Evolutionary conservation across 73 alveolate species (phyloP).

Genomic region (Paramecium biaurelia): DNA sequence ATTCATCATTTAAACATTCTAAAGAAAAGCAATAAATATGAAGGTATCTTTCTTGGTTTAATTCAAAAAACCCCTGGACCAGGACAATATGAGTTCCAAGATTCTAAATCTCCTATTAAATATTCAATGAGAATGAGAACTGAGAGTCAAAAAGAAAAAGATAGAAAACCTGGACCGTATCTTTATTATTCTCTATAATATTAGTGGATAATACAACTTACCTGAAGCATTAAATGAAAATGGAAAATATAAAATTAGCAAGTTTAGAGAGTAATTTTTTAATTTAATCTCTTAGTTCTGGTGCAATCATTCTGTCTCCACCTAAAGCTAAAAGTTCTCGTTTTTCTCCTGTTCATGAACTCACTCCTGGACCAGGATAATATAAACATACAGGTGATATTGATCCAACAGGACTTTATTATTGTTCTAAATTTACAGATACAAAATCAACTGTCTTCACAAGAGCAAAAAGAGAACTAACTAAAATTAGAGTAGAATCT

Average conservation of each 20-base stretch:
- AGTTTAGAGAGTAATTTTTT: constrained; percentile 4
- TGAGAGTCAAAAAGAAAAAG: constrained; percentile 24
- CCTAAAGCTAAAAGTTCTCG: background rate
- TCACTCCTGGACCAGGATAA: constrained; percentile 42
- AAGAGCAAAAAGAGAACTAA: constrained; percentile 7
- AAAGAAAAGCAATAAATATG: constrained; percentile 18
- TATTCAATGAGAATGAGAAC: constrained; percentile 43
- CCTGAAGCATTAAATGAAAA: background rate
- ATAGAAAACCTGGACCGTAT: constrained; percentile 47
- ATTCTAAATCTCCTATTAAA: constrained; percentile 13
- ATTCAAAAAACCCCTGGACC: constrained; percentile 60
- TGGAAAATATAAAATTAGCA: constrained; percentile 40
- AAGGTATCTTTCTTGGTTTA: constrained; percentile 44
- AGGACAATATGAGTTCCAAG: constrained; percentile 17
- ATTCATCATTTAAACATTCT: background rate
- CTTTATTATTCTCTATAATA: background rate
- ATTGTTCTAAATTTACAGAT: constrained; percentile 36
- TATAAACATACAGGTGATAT: constrained; percentile 31
- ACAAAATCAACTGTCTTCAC: constrained; percentile 19
- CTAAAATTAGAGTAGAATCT: background rate
- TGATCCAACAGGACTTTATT: constrained; percentile 45
- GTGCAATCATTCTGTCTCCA: constrained; percentile 45
- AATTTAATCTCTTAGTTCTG: background rate
- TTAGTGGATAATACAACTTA: constrained; percentile 7
- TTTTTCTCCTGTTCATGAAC: background rate